Base-by-base conservation (phyloP, 495 filamentous ascomycete genomes). In the Astrothelium macrocarpum region DNA sequence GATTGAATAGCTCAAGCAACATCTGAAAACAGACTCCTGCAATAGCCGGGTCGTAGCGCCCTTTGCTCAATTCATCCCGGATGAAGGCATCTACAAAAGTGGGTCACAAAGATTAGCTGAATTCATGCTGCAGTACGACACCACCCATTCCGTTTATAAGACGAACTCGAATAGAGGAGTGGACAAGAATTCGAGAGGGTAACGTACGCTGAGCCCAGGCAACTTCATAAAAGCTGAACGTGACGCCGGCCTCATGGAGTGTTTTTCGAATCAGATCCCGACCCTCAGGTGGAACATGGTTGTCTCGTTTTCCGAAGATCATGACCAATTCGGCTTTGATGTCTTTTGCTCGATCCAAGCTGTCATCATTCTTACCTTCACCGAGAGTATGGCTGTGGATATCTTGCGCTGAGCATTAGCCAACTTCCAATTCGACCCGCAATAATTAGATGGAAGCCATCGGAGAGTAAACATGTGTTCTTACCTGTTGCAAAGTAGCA, bases 41-140 rank as follows among this genome's bases (percentile, higher is more conserved):
- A 61, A 97, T 83, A 1, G 86, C 88, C 0, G 93, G 90, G 68
- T 97, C 93, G 68, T 96, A 97, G 14, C 93, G 82, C 4, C 91
- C 91, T 77, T 96, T 97, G 71, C 87, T 91, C 53, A 92, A 78
- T 76, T 97, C 93, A 71, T 96, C 93, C n/a, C 93, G 84, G 71
- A 97, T 96, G 69, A 97, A 97, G 0, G 91, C 90, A 78, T 95
- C 81, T 82, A 31, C 26, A 9, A 18, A 18, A 14, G 14, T 31
- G 14, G 28, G 2, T 23, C 18, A 39, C 42, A 59, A 23, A 43
- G n/a, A 16, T 5, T 49, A 14, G n/a, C 5, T 49, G 0, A 49
- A 5, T 49, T 5, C 5, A 23, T 1, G 12, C 45, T 2, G n/a
- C 45, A 14, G 45, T 49, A 2, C 0, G 10, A 20, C 20, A 49